phyloP scores from a whole-genome alignment of 176 grass and related monocot genomes.

The Carex kokanica region DNA sequence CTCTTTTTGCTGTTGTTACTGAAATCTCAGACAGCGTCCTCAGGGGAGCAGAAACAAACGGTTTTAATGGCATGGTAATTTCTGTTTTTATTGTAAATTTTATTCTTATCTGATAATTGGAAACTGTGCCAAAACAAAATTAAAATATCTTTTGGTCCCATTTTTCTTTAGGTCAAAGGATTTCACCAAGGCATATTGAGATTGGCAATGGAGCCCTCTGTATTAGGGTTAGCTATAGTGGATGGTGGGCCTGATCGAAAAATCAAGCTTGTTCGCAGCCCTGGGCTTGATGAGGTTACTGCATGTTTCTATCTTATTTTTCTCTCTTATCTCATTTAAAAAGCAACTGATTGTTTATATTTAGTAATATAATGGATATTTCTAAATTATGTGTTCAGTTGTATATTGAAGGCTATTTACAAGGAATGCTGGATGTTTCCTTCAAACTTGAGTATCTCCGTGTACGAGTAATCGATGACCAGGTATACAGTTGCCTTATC shows the following conservation, averaged over 20 bases:
- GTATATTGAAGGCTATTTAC: slow-evolving; percentile 84
- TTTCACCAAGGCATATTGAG: slow-evolving; percentile 81
- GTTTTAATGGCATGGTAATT: slow-evolving; percentile 85
- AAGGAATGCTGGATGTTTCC: slow-evolving; percentile 74
- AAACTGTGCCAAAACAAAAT: slow-evolving; percentile 1
- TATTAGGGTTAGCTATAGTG: slow-evolving; percentile 75
- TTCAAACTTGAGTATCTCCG: slow-evolving; percentile 85
- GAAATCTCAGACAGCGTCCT: slow-evolving; percentile 82
- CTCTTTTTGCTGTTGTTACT: slow-evolving; percentile 70
- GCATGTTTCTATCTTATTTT: slow-evolving; percentile 13
- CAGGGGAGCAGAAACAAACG: slow-evolving; percentile 76
- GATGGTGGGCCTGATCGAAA: slow-evolving; percentile 78
- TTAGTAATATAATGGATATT: not conserved
- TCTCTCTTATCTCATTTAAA: not conserved
- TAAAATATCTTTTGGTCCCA: not conserved
- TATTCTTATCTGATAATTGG: slow-evolving; percentile 7
- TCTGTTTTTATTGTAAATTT: not conserved
- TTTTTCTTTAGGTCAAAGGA: slow-evolving; percentile 53
- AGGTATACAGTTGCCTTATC: slow-evolving; percentile 34
- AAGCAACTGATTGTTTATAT: not conserved
- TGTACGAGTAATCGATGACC: slow-evolving; percentile 72
- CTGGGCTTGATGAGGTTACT: slow-evolving; percentile 75
- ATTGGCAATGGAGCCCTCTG: slow-evolving; percentile 88
- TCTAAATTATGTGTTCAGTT: slow-evolving; percentile 37
- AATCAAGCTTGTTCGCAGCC: slow-evolving; percentile 76